Percentiles rank a stretch among this genome's conserved stretches.
Conservation (phyloP, 768 basidiomycete genomes). For the Trametes coccinea region DNA sequence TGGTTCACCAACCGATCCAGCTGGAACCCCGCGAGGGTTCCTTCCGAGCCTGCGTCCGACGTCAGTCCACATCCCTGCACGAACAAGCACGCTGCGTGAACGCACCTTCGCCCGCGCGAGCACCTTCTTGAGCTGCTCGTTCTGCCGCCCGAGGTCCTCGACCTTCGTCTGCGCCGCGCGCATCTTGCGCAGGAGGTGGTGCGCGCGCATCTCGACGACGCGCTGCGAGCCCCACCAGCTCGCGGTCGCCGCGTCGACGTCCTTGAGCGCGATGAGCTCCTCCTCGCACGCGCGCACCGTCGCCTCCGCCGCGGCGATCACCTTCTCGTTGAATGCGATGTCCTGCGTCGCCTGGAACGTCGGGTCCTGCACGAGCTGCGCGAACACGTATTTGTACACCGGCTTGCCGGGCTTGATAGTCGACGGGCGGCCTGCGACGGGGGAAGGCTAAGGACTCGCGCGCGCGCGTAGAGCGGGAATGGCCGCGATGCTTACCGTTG, state of each 20-base stretch:
- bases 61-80: too few relatives aligned
- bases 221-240: conserved; percentile 46
- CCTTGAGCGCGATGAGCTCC: conserved; percentile 69
- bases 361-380: conserved; percentile 73
- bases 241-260: conserved; percentile 56
- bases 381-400: conserved; percentile 83
- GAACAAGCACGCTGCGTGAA: neutral
- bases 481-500: conserved; percentile 51
- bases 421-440: conserved; percentile 69
- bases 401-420: conserved; percentile 89
- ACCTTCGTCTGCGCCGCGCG: conserved; percentile 65
- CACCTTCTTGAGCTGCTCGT: conserved; percentile 60
- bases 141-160: conserved; percentile 68
- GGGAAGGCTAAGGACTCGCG: neutral
- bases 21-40: too few relatives aligned
- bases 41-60: too few relatives aligned
- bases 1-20: too few relatives aligned
- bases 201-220: conserved; percentile 59
- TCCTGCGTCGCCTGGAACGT: conserved; percentile 83
- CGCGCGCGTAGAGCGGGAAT: neutral
- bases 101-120: conserved; percentile 13
- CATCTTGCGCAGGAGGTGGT: conserved; percentile 77
- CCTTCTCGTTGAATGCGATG: conserved; percentile 73
- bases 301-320: conserved; percentile 53
- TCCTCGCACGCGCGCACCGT: conserved; percentile 72